These are phyloP conservation scores for Coriaria nepalensis DNA, from an alignment of 306 rosid species.

Conservation along the genomic window DNA sequence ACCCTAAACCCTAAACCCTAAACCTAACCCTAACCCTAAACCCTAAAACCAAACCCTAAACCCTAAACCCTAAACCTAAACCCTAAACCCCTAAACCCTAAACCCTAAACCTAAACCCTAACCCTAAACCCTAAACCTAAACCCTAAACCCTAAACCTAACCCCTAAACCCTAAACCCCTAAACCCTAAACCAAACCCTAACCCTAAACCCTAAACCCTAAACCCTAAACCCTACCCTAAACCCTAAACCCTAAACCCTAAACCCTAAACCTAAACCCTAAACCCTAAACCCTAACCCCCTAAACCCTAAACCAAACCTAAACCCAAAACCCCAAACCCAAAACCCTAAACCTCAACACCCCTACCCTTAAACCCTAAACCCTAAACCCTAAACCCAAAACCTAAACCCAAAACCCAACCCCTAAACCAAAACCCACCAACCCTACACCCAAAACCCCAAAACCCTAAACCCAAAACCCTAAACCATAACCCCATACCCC, in stretches of 20 bases:
- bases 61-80: slow-evolving; percentile 5
- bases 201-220: slow-evolving; percentile 1
- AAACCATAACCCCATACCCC: slow-evolving; percentile 8
- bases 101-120: slow-evolving; percentile 10
- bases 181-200: slow-evolving; percentile 12
- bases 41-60: slow-evolving; percentile 5
- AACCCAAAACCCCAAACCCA: slow-evolving; percentile 9
- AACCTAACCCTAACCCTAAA: slow-evolving; percentile 4
- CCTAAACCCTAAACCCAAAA: slow-evolving; percentile 1
- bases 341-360: slow-evolving; percentile 10
- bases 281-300: slow-evolving; percentile 15
- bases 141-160: slow-evolving; percentile 11
- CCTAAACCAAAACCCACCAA: slow-evolving; percentile 6
- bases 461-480: no score
- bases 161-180: slow-evolving; percentile 10
- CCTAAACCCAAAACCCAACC: slow-evolving; percentile 10
- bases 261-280: slow-evolving; percentile 12
- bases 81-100: slow-evolving; percentile 10
- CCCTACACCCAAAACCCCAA: background rate
- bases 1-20: background rate
- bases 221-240: slow-evolving; percentile 1
- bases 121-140: no score
- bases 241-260: slow-evolving; percentile 17
- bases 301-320: slow-evolving; percentile 1
- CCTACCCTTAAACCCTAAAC: slow-evolving; percentile 10